Base-by-base conservation (phyloP, 1,139 yeast genomes). In the Meyerozyma sp. region DNA sequence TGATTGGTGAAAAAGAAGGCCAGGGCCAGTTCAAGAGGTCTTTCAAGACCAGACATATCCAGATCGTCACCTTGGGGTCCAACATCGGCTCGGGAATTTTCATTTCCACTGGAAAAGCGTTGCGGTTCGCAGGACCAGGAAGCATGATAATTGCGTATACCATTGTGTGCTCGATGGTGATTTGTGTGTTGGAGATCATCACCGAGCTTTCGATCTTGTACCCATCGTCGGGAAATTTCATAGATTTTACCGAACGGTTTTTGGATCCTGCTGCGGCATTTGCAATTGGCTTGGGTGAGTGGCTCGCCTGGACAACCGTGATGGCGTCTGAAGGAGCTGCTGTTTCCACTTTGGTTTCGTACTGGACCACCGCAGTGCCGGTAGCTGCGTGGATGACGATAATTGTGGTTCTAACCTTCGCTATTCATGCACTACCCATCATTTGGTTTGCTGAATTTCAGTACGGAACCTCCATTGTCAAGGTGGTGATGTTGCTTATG, bases 41-140 rank as follows among this genome's bases (percentile, higher is more conserved):
- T 21, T 21, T 21, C 23, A 21, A 21, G 23, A 21, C 23, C 8
- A 57, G 70, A 45, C 68, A 64, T 40, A 52, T 66, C 36, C 60
- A 59, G 36, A 65, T 66, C 63, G 49, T 66, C 25, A 55, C 70
- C 5, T 55, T 66, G 40, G 69, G 57, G 9, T 62, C 62, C 14
- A 58, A 57, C 6, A 52, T 61, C 41, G 66, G 66, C 28, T 61
- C 66, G 3, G 63, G 63, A 9, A 42, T 59, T 5, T 57, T 58
- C 42, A 44, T 57, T 11, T 50, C 57, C 20, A 50, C 57, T 5
- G 62, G 63, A 4, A 53, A 53, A 10, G 50, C 61, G 3, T 47
- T 58, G 42, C 42, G 43, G n/a, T 36, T 42, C 13, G 40, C 49
- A 4, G 62, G 63, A n/a, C 53, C 54, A 10, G 58, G 53, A 8